Conservation (phyloP, 495 filamentous ascomycete genomes). For the Podospora pseudoanserina region DNA sequence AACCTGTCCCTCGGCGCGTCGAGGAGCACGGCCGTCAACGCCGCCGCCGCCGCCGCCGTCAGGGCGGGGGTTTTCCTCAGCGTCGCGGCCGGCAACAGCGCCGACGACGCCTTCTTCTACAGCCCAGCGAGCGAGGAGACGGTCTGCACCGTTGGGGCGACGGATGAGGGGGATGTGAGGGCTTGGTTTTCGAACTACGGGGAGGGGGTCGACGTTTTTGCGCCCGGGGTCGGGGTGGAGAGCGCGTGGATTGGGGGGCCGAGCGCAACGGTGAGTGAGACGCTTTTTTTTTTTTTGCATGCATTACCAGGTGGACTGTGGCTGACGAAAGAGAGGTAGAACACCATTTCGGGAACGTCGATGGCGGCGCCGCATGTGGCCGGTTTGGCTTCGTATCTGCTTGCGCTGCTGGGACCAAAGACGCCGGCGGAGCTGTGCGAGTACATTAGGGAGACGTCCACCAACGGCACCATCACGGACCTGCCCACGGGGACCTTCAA, state of each 20-base stretch:
- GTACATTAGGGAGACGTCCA: constrained; percentile 40
- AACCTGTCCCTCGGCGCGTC: constrained; percentile 54
- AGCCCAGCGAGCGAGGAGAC: constrained; percentile 53
- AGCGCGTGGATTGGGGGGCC: constrained; percentile 53
- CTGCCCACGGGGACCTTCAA: constrained; percentile 46
- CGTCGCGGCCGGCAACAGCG: constrained; percentile 53
- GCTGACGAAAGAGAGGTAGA: constrained; percentile 23
- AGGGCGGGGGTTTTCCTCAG: constrained; percentile 49
- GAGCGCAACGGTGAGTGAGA: constrained; percentile 39
- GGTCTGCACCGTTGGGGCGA: constrained; percentile 60
- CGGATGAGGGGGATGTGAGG: constrained; percentile 40
- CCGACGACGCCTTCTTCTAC: constrained; percentile 40
- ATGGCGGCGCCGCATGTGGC: constrained; percentile 62
- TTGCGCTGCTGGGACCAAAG: constrained; percentile 42
- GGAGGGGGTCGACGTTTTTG: constrained; percentile 56
- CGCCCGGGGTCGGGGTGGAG: constrained; percentile 53
- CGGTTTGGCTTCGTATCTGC: constrained; percentile 58
- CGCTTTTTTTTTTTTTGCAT: too few relatives aligned
- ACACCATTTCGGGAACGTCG: constrained; percentile 64
- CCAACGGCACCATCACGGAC: constrained; percentile 30
- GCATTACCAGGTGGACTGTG: neutral
- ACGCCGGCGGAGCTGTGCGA: constrained; percentile 41
- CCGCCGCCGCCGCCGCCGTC: constrained; percentile 46
- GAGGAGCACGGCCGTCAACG: constrained; percentile 51
- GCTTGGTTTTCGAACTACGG: constrained; percentile 65